Percentiles rank a stretch among this genome's conserved stretches.
phyloP scores from a whole-genome alignment of 1,139 yeast species.

The Hansenula sp. region DNA sequence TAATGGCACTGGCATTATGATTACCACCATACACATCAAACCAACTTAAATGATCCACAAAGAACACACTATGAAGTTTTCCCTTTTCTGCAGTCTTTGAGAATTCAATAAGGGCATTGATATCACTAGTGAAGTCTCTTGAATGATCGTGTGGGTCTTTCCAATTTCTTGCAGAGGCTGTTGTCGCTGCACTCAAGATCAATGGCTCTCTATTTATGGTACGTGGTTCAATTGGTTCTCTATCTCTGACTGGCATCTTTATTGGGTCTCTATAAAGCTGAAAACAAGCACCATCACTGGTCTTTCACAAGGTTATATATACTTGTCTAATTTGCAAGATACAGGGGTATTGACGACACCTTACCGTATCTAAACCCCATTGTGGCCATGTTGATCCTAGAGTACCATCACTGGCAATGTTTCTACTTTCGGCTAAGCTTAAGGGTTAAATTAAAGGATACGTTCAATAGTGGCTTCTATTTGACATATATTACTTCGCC shows the following conservation, averaged over 20 bases:
- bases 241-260: not conserved
- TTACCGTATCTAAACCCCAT: no score
- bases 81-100: slow-evolving; percentile 36
- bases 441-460: no score
- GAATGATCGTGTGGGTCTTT: slow-evolving; percentile 33
- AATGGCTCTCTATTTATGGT: not conserved
- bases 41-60: slow-evolving; percentile 38
- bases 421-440: no score
- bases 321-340: no score
- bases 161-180: slow-evolving; percentile 24
- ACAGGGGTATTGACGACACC: no score
- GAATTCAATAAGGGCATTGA: slow-evolving; percentile 33
- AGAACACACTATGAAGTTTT: slow-evolving; percentile 34
- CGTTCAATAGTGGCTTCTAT: no score
- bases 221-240: not conserved
- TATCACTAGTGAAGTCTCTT: slow-evolving; percentile 21
- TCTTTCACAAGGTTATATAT: no score
- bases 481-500: no score
- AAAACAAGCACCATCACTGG: no score
- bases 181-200: slow-evolving; percentile 1
- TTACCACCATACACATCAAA: slow-evolving; percentile 33
- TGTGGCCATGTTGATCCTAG: no score
- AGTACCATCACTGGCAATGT: no score
- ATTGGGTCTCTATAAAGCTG: no score
- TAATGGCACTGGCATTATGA: slow-evolving; percentile 27